These are phyloP conservation scores for Epichloe festucae DNA, from an alignment of 2,329 filamentous ascomycete genomes.

Conservation along the genomic window DNA sequence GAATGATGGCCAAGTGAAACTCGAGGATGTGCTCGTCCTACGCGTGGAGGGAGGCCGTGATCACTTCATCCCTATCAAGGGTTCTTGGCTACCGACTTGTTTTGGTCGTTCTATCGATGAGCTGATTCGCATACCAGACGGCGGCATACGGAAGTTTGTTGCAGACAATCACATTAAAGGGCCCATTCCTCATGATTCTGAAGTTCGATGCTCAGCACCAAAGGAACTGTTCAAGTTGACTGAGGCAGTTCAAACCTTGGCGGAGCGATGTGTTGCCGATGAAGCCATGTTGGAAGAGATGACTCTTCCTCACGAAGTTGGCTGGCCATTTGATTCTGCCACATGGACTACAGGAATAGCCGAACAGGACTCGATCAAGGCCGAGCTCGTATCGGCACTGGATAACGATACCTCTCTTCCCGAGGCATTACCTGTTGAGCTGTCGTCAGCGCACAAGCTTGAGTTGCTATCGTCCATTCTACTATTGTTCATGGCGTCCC, in stretches of 20 bases:
- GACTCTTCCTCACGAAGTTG: conserved; percentile 37
- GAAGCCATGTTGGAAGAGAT: conserved; percentile 47
- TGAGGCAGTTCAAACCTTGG: conserved; percentile 53
- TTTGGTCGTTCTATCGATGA: conserved; percentile 82
- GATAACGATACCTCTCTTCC: conserved; percentile 55
- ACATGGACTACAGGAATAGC: conserved; percentile 18
- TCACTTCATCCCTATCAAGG: conserved; percentile 77
- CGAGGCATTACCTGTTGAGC: conserved; percentile 48
- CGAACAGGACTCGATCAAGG: conserved; percentile 17
- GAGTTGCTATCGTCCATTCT: conserved; percentile 64
- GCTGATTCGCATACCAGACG: conserved; percentile 71
- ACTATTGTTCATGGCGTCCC: conserved; percentile 57
- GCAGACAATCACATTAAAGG: conserved; percentile 25
- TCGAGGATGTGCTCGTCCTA: conserved; percentile 83
- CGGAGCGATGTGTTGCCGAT: conserved; percentile 45
- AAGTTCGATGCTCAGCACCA: conserved; percentile 66
- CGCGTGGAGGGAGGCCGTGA: conserved; percentile 75
- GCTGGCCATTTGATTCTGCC: conserved; percentile 46
- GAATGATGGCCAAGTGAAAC: conserved; percentile 49
- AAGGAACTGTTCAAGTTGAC: conserved; percentile 83
- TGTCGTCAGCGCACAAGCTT: conserved; percentile 52
- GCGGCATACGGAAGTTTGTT: conserved; percentile 52
- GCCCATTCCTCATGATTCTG: conserved; percentile 41
- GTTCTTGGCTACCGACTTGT: conserved; percentile 65
- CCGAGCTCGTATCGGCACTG: conserved; percentile 48